phyloP scores from a whole-genome alignment of 1,284 basidiomycete genomes.

The Filobasidium uniguttulatum region DNA sequence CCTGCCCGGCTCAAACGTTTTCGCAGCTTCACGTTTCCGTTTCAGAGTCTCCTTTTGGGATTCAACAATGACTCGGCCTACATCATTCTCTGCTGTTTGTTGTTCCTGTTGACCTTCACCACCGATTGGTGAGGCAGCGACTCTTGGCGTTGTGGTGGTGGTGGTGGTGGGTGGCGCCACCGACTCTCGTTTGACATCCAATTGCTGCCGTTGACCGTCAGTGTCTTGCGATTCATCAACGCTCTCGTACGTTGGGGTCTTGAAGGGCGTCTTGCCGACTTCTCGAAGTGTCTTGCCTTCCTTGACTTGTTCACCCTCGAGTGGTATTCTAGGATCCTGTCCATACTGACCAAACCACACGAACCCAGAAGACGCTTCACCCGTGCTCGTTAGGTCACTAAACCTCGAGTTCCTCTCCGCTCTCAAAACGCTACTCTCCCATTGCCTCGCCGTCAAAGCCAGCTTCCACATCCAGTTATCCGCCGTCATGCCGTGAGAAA shows the following conservation, averaged over 20 bases:
- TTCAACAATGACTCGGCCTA: slow-evolving; percentile 8
- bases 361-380: neutral
- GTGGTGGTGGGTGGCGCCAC: too few relatives aligned
- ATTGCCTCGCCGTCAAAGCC: slow-evolving; percentile 49
- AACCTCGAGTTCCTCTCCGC: slow-evolving; percentile 10
- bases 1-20: slow-evolving; percentile 20
- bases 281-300: slow-evolving; percentile 1
- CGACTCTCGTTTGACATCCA: neutral
- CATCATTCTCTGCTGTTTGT: neutral
- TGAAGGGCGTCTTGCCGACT: neutral
- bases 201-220: neutral
- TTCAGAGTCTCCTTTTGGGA: slow-evolving; percentile 8
- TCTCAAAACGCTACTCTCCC: slow-evolving; percentile 42
- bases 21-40: slow-evolving; percentile 18
- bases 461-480: slow-evolving; percentile 82
- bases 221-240: neutral
- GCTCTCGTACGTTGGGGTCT: neutral
- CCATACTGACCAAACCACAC: neutral
- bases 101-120: too few relatives aligned
- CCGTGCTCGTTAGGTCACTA: slow-evolving; percentile 15
- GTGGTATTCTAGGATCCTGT: neutral
- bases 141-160: too few relatives aligned
- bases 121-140: too few relatives aligned
- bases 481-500: slow-evolving; percentile 55
- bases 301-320: slow-evolving; percentile 18